Evolutionary conservation across 805 yeast species (phyloP).

Genomic region (Metschnikowia arizonensis): DNA sequence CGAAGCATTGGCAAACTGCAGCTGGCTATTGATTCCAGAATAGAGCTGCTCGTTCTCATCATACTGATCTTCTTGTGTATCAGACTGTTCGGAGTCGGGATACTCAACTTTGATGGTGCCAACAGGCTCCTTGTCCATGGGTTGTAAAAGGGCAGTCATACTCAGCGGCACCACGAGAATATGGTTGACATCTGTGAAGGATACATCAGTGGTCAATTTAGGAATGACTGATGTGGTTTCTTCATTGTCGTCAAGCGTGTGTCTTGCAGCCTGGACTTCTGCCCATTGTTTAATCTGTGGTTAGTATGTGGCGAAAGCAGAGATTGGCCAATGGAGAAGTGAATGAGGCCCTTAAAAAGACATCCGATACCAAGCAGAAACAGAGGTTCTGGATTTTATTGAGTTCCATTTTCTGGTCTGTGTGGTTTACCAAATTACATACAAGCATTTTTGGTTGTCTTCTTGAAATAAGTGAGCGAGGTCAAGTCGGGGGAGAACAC

Average conservation of each 20-base stretch:
- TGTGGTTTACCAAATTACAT: neutral
- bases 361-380: no score
- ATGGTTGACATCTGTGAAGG: neutral
- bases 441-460: conserved; percentile 4
- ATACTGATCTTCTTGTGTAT: conserved; percentile 30
- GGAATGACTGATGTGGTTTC: conserved; percentile 20
- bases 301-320: conserved; percentile 8
- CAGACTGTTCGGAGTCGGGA: conserved; percentile 13
- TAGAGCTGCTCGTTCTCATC: conserved; percentile 52
- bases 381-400: no score
- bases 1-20: neutral
- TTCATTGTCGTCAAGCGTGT: conserved; percentile 40
- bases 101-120: conserved; percentile 17
- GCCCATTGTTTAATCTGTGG: conserved; percentile 45
- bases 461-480: conserved; percentile 1
- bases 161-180: conserved; percentile 19
- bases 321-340: neutral
- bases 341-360: no score
- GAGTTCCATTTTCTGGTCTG: neutral
- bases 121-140: conserved; percentile 14
- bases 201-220: neutral
- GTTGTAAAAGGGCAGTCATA: conserved; percentile 16
- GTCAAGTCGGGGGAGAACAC: neutral
- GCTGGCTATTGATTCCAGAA: conserved; percentile 24
- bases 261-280: conserved; percentile 49